Percentiles rank a stretch among this genome's conserved stretches.
Evolutionary conservation across 768 basidiomycete genomes (phyloP).

Genomic region (Suillus weaverae): DNA sequence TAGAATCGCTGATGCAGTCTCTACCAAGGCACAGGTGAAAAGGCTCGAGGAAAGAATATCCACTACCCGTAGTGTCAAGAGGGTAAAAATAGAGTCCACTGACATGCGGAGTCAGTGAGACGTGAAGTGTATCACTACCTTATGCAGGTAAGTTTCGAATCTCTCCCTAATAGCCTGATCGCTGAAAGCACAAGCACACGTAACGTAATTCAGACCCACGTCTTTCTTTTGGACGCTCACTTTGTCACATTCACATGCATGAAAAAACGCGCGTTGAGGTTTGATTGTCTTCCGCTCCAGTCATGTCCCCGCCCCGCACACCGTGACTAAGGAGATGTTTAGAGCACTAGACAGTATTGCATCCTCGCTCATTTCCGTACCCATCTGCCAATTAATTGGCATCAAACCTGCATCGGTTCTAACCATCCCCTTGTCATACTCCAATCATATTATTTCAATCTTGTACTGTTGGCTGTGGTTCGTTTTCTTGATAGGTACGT

Average conservation of each 20-base stretch:
- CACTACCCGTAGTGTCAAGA: conserved; percentile 12
- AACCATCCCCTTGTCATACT: background rate
- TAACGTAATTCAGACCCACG: background rate
- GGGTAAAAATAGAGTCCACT: conserved; percentile 8
- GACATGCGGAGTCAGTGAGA: conserved; percentile 25
- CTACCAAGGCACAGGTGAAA: conserved; percentile 6
- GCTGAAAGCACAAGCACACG: background rate
- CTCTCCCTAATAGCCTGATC: background rate
- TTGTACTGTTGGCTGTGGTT: background rate
- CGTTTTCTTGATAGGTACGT: background rate
- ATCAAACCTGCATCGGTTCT: background rate
- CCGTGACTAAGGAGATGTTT: background rate
- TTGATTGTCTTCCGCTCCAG: background rate
- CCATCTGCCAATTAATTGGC: background rate
- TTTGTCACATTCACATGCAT: background rate
- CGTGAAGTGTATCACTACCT: conserved; percentile 18
- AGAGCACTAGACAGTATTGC: background rate
- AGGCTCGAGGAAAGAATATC: conserved; percentile 9
- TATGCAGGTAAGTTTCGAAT: background rate
- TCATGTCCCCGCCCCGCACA: background rate
- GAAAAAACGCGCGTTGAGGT: background rate
- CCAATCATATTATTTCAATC: background rate
- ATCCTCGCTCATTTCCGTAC: background rate
- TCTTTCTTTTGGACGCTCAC: background rate
- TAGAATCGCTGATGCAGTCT: conserved; percentile 10